Evolutionary conservation across 768 basidiomycete genomes (phyloP), one percentile per base, ranked within the genome.

Genomic region (Lepiota venenata): DNA sequence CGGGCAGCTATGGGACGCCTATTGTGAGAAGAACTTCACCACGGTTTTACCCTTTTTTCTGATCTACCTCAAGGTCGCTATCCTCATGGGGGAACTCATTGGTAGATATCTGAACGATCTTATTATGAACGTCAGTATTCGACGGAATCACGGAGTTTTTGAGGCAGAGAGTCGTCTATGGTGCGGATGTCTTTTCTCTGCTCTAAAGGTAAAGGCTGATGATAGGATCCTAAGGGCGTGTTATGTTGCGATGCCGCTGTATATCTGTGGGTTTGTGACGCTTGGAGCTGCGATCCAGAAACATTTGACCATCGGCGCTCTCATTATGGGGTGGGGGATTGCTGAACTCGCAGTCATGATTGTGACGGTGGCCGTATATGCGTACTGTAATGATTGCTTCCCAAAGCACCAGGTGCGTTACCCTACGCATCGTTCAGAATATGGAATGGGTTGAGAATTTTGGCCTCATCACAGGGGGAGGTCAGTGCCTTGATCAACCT

Each of bases 311-410:
- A 62, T 76, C 20, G 78, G 70, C 7, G 79, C 74, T 0, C 62
- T 84, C 29, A 71, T 84, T 40, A 77, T 83, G 68, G 83, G 83
- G 3, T 85, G 83, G 83, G 81, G 81, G 1, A 74, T 83, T 46
- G 74, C 78, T 2, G 69, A 77, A 51, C 64, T 78, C 11, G 71
- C 76, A 0, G 65, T 76, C 47, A 76, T 83, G 74, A 71, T 83
- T 51, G 75, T 72, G 61, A 82, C 81, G 0, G 79, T 80, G 47
- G 77, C 78, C 1, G 71, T 54, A 32, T 82, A 79, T 72, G 62
- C 66, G 65, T 81, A 68, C 40, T 50, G 61, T 40, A 61, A 63
- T 41, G 63, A 60, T 27, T 63, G 63, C 20, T 66, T 64, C 55
- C 55, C 64, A 0, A 56, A 55, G 7, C 56, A 57, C 47, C 78